Evolutionary conservation across 192 early-diverging fungal species (phyloP).

Genomic region (Podila clonocystis): DNA sequence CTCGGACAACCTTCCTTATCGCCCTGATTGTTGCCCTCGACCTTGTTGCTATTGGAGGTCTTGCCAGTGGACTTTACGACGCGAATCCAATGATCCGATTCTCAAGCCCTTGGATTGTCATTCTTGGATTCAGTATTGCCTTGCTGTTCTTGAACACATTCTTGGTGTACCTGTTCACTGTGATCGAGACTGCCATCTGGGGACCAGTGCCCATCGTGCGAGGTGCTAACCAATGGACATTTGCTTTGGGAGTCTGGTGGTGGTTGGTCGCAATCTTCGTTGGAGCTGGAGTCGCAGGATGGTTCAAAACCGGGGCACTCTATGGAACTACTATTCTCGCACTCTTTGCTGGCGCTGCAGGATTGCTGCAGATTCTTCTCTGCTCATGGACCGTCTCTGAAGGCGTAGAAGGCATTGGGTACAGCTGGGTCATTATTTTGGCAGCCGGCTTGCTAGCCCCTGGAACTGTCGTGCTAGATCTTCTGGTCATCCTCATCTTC

Average conservation of each 20-base stretch:
- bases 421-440: conserved; percentile 20
- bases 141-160: conserved; percentile 27
- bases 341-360: conserved; percentile 1
- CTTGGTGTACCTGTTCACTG: conserved; percentile 18
- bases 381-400: background rate
- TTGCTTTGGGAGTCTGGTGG: conserved; percentile 48
- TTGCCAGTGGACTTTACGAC: conserved; percentile 3
- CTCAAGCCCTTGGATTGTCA: conserved; percentile 25
- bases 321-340: conserved; percentile 26
- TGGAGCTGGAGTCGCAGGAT: conserved; percentile 29
- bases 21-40: conserved; percentile 14
- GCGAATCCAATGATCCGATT: conserved; percentile 22
- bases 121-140: conserved; percentile 6
- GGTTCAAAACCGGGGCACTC: conserved; percentile 21
- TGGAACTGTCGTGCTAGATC: conserved; percentile 18
- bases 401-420: background rate
- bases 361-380: conserved; percentile 28
- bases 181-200: conserved; percentile 11
- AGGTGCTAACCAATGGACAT: conserved; percentile 22
- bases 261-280: conserved; percentile 19
- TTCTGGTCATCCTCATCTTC: conserved; percentile 4
- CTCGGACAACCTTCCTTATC: conserved; percentile 6
- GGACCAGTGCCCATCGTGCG: conserved; percentile 19
- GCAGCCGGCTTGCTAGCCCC: conserved; percentile 13
- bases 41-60: conserved; percentile 4